A percentile compares a stretch with the other conserved stretches of the same genome.
Evolutionary conservation across 441 rosid genomes (phyloP).

Genomic region (Euphorbia corollata): DNA sequence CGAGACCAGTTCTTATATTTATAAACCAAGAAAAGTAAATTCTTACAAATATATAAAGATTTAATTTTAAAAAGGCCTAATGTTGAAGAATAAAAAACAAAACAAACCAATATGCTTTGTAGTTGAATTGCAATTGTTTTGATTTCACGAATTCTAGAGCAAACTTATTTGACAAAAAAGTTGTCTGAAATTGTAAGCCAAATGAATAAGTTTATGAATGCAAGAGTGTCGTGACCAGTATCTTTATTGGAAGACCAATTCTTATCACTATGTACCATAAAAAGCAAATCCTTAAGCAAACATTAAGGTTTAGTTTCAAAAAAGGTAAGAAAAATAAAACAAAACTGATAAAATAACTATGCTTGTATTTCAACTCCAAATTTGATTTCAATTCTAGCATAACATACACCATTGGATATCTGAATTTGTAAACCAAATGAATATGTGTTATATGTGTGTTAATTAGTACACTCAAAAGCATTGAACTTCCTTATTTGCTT

Average conservation of each 20-base stretch:
- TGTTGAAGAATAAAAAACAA: no score
- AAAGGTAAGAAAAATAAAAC: background rate
- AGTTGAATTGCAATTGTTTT: no score
- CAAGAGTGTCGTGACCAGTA: slow-evolving; percentile 2
- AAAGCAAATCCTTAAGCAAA: background rate
- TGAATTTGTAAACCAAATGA: background rate
- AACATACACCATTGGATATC: background rate
- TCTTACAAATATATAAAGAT: no score
- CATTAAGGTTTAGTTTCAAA: background rate
- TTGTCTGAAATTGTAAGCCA: no score
- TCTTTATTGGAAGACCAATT: background rate
- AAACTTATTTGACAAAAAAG: no score
- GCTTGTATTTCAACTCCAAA: no score
- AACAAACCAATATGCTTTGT: no score
- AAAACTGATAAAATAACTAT: background rate
- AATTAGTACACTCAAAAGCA: background rate
- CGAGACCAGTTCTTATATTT: no score
- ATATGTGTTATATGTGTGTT: background rate
- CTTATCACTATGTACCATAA: background rate
- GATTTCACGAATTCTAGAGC: no score
- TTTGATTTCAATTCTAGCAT: background rate
- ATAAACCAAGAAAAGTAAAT: no score
- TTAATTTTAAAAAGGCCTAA: no score
- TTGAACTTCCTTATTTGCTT: background rate
- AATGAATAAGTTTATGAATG: background rate